Conservation (phyloP, 2,329 filamentous ascomycete species). For the Westerdykella aurantiaca region DNA sequence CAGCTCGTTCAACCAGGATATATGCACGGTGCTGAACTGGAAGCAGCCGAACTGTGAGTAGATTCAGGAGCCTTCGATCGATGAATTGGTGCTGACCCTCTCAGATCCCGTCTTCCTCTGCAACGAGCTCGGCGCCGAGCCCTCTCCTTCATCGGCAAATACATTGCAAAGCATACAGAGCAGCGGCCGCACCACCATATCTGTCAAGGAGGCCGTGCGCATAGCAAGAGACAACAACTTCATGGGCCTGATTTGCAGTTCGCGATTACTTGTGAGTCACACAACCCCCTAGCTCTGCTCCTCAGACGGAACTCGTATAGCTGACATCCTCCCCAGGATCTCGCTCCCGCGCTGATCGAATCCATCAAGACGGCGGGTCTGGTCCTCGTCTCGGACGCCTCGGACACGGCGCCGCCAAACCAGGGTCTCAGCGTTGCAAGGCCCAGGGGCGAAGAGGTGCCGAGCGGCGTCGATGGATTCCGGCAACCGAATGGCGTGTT, state of each 20-base stretch:
- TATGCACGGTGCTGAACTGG: slow-evolving; percentile 96
- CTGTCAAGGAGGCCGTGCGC: slow-evolving; percentile 89
- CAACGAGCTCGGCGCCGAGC: slow-evolving; percentile 75
- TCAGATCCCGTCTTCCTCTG: slow-evolving; percentile 84
- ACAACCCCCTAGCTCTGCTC: neutral
- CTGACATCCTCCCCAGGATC: slow-evolving; percentile 55
- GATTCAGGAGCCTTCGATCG: neutral
- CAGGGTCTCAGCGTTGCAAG: slow-evolving; percentile 36
- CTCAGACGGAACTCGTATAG: neutral
- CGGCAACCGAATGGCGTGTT: slow-evolving; percentile 81
- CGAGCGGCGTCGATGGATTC: slow-evolving; percentile 80
- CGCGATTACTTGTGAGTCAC: slow-evolving; percentile 70
- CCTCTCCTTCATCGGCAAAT: slow-evolving; percentile 34
- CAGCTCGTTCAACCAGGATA: slow-evolving; percentile 81
- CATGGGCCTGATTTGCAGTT: slow-evolving; percentile 92
- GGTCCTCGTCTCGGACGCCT: slow-evolving; percentile 84
- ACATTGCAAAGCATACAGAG: slow-evolving; percentile 40
- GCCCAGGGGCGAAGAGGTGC: slow-evolving; percentile 46
- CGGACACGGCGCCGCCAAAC: slow-evolving; percentile 41
- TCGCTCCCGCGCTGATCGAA: slow-evolving; percentile 86
- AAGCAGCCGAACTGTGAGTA: slow-evolving; percentile 88
- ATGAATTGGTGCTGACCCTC: neutral
- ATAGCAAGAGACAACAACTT: slow-evolving; percentile 95
- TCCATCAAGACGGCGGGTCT: slow-evolving; percentile 92
- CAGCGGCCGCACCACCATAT: slow-evolving; percentile 69